Evolutionary conservation across 345 rosid species (phyloP), one percentile per base, ranked within the genome.

Genomic region (Cardiospermum halicacabum): DNA sequence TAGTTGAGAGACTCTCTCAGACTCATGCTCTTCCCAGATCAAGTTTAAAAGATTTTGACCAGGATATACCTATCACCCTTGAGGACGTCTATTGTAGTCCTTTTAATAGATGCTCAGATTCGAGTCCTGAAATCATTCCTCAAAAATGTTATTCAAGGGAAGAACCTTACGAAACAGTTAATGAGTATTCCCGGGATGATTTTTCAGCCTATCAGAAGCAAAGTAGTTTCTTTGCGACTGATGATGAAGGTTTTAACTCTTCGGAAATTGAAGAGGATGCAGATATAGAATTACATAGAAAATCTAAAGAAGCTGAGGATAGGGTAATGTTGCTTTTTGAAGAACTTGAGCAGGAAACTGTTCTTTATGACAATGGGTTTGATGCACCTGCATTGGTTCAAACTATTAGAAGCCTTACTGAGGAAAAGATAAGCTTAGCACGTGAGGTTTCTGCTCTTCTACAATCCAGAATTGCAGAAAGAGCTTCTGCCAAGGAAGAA

Each of bases 1-100:
- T 91, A 66, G 74, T 95, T 50, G 94, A 87, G 78, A 87, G 90
- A 71, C 93, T 91, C 71, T 80, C 94, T 34, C 86, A 83, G 75
- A 74, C 79, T 49, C 76, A 72, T 69, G 78, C 71, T 58, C 47
- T 69, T 54, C 81, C 81, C 6, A 85, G 74, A 68, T 70, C 86
- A 61, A 80, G 77, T 78, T 74, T 76, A 16, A 75, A 77, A 65
- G 82, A 81, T 48, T 69, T 61, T 8, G 73, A 77, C 54, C 63
- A 36, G 22, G 82, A 65, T 66, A 51, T 72, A 66, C 99, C 99
- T 5, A 87, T 89, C 71, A 91, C 97, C 27, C 65, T 85, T 59
- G 92, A 89, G 77, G 96, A 87, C 73, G 71, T 91, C 65, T 87
- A 89, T 68, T 75, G 81, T 67, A 85, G 84, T 61, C 77, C 88